phyloP scores from a whole-genome alignment of 768 basidiomycete genomes.

The Termitomyces sp. region DNA sequence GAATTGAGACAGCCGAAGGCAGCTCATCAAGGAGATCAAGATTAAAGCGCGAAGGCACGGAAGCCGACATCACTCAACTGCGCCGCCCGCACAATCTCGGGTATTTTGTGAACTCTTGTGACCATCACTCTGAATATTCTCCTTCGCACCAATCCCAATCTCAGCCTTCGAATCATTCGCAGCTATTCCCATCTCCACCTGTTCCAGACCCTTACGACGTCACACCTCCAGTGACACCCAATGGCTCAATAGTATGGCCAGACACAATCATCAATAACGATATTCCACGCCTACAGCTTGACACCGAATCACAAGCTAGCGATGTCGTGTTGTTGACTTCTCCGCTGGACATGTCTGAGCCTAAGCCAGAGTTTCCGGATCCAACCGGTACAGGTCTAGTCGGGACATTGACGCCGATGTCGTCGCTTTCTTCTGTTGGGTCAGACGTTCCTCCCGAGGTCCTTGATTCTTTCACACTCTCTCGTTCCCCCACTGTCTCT shows the following conservation, averaged over 20 bases:
- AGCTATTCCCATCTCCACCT: constrained; percentile 22
- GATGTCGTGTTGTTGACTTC: constrained; percentile 27
- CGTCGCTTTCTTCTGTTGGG: constrained; percentile 14
- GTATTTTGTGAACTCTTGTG: constrained; percentile 18
- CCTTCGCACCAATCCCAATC: constrained; percentile 1
- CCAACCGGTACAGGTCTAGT: constrained; percentile 9
- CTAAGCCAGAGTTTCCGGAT: constrained; percentile 1
- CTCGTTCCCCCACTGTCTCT: constrained; percentile 13
- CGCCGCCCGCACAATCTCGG: constrained; percentile 17
- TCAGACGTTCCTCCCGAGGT: constrained; percentile 12
- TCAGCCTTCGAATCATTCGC: constrained; percentile 12
- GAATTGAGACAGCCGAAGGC: neutral
- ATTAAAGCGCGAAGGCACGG: constrained; percentile 27
- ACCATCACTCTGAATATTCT: constrained; percentile 1
- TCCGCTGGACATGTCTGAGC: constrained; percentile 26
- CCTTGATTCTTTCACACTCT: neutral
- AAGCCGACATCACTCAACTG: constrained; percentile 19
- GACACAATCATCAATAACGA: constrained; percentile 23
- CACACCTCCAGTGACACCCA: constrained; percentile 51
- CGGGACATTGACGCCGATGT: constrained; percentile 11
- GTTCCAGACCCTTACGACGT: constrained; percentile 37
- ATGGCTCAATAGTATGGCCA: constrained; percentile 44
- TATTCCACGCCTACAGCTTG: constrained; percentile 31
- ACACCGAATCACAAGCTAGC: constrained; percentile 23
- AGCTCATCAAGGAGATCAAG: constrained; percentile 17